Base-by-base conservation (phyloP, 2,329 filamentous ascomycete genomes). In the Ceratocystis smalleyi region DNA sequence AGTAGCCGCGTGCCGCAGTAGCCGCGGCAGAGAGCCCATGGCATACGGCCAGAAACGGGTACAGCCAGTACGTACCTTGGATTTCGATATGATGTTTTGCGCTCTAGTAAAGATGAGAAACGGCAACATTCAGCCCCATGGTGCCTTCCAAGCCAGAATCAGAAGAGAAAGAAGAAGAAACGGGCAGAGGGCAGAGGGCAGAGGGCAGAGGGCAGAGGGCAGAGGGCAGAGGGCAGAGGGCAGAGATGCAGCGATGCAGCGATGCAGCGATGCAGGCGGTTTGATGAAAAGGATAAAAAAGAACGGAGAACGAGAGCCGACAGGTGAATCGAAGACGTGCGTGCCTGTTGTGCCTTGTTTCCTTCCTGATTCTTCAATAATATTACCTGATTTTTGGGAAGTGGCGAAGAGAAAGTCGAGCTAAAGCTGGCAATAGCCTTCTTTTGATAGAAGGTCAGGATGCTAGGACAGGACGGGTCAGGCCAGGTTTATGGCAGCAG, bases 91-190 rank as follows among this genome's bases (percentile, higher is more conserved):
- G 5, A 40, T 63, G 30, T 43, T 54, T 27, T 65, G 61, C 64
- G 64, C 64, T 65, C 24, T 62, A 65, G 43, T 55, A 63, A 51
- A 40, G 10, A 60, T 47, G 35, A 24, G 32, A 43, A 65, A 57
- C 59, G 59, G 55, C 64, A 60, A 32, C 64, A 55, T 43, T 65
- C 61, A 63, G 43, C 64, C 61, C 64, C 64, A 65, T 65, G 64
- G 43, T 55, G 64, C 64, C 61, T 54, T 40, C 35, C 35, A 40
- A 40, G 35, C 35, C 35, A 19, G 22, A 55, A 54, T 12, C 32
- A 62, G 40, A 27, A 4, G 22, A 62, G 40, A 27, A 4, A 32
- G 27, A 22, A 45, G n/a, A 57, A 63, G 32, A 17, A 30, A 27
- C 35, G 47, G 47, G 49, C 49, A 35, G 27, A 35, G 24, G 19